These are phyloP conservation scores for Tulasnella sp. DNA, from an alignment of 768 basidiomycete species.

Conservation along the genomic window DNA sequence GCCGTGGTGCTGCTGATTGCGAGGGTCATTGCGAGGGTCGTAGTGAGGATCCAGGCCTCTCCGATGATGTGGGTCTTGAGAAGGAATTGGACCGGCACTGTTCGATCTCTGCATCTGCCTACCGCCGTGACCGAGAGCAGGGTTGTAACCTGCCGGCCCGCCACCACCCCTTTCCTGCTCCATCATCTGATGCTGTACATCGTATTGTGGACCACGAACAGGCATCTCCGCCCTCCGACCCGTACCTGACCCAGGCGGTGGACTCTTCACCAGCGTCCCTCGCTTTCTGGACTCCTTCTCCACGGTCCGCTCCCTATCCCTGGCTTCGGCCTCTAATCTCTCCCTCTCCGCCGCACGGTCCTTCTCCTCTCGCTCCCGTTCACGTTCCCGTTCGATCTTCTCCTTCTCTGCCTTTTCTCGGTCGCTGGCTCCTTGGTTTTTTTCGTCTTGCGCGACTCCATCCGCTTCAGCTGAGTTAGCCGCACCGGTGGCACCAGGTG, in stretches of 20 bases:
- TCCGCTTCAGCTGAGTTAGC: slow-evolving; percentile 10
- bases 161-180: slow-evolving; percentile 63
- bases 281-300: slow-evolving; percentile 26
- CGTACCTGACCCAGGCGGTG: slow-evolving; percentile 35
- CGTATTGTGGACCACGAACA: slow-evolving; percentile 81
- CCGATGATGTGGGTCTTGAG: neutral
- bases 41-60: neutral
- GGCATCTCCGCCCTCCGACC: slow-evolving; percentile 74
- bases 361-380: slow-evolving; percentile 33
- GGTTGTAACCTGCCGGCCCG: neutral
- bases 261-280: slow-evolving; percentile 56
- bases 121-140: neutral
- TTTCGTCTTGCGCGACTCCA: slow-evolving; percentile 29
- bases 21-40: slow-evolving; percentile 20
- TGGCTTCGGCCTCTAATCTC: slow-evolving; percentile 33
- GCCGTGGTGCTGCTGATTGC: slow-evolving; percentile 7
- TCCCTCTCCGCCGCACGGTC: slow-evolving; percentile 29
- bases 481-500: slow-evolving; percentile 19
- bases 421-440: slow-evolving; percentile 17
- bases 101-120: neutral
- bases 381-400: neutral
- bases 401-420: slow-evolving; percentile 5
- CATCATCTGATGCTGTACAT: slow-evolving; percentile 87
- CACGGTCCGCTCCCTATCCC: slow-evolving; percentile 23
- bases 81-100: neutral